phyloP scores from a whole-genome alignment of 108 stramenopile genomes.

The Fistulifera pelliculosa region DNA sequence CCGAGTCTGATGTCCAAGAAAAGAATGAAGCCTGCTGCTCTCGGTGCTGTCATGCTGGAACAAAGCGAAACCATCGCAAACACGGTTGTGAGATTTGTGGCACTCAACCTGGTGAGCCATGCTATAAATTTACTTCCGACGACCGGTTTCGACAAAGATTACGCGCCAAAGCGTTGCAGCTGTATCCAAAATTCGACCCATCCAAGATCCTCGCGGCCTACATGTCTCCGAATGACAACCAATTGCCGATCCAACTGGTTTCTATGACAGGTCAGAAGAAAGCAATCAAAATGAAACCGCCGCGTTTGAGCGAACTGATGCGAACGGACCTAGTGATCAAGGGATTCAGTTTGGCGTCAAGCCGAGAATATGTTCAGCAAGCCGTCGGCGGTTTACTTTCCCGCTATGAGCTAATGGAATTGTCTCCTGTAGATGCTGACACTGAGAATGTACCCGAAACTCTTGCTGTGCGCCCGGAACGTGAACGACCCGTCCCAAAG shows the following conservation, averaged over 20 bases:
- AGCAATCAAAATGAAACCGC: conserved; percentile 25
- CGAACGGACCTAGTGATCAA: conserved; percentile 38
- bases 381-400: conserved; percentile 45
- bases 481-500: conserved; percentile 37
- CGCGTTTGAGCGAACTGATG: conserved; percentile 29
- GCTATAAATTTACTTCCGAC: conserved; percentile 34
- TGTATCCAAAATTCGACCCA: conserved; percentile 39
- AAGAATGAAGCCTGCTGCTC: conserved; percentile 36
- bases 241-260: conserved; percentile 32
- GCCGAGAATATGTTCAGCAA: conserved; percentile 41
- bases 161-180: conserved; percentile 40
- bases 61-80: conserved; percentile 47
- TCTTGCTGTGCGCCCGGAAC: conserved; percentile 3
- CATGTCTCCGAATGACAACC: conserved; percentile 55
- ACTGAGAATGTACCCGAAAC: neutral
- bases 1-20: conserved; percentile 1
- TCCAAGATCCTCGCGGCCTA: conserved; percentile 37
- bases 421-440: conserved; percentile 10
- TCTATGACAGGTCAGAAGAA: conserved; percentile 6
- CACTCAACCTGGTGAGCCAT: conserved; percentile 64
- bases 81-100: conserved; percentile 69
- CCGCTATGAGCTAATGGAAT: conserved; percentile 34
- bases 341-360: conserved; percentile 36
- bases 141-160: conserved; percentile 43
- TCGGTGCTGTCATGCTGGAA: conserved; percentile 55